Evolutionary conservation across 2,329 filamentous ascomycete species (phyloP), one percentile per base, ranked within the genome.

Genomic region (Boeremia lycopersici): DNA sequence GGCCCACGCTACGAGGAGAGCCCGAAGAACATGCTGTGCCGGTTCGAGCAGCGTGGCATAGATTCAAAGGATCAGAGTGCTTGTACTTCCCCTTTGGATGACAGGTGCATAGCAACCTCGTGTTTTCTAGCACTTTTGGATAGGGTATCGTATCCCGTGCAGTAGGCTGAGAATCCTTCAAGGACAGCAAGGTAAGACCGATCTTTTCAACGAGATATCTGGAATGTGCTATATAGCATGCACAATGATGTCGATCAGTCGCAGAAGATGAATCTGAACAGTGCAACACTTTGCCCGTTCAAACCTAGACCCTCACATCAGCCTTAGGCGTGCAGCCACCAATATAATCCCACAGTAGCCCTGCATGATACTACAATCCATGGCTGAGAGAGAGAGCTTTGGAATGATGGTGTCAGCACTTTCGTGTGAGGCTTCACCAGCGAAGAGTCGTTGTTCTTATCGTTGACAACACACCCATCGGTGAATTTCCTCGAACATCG

Each of bases 311-410:
- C 44, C 53, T 61, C 53, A 58, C 48, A 57, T 64, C 62, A 62
- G 62, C 63, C 49, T 59, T 59, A 57, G 53, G 28, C 29, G 30
- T 53, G 56, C 64, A 70, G 72, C 72, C 72, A 75, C 72, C 72
- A 74, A 74, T 74, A 74, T 52, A 66, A 49, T 49, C 57, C 28
- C 64, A 71, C 71, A 74, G 68, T 68, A 73, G 68, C 64, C 66
- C 62, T 72, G 71, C 72, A 74, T 72, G 65, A 69, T 68, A 58
- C 53, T 63, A 55, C 49, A 45, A 57, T 53, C 57, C 47, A 57
- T 65, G 57, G 41, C 60, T 65, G 41, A 44, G 59, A 65, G 40
- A 64, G 39, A 58, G 58, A 50, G 52, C 48, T 44, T 54, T 48
- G 36, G 55, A 50, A 50, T 52, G 57, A 67, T 54, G 61, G 64